A percentile compares a stretch with the other conserved stretches of the same genome.
These are phyloP conservation scores for Hypoxylon sp. DNA, from an alignment of 2,329 filamentous ascomycete species.

Conservation along the genomic window DNA sequence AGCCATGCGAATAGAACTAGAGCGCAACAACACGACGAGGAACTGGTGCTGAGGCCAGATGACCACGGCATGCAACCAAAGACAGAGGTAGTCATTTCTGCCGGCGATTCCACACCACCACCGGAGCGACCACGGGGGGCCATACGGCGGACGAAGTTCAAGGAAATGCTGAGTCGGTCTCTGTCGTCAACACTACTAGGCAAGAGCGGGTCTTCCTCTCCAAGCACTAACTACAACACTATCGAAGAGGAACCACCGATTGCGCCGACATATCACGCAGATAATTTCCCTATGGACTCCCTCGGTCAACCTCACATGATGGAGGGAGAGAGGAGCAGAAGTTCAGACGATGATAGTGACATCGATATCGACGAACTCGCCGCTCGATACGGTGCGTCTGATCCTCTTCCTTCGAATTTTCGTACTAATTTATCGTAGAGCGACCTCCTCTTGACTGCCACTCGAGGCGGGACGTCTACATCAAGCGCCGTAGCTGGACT, in stretches of 20 bases:
- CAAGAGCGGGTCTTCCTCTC: conserved; percentile 32
- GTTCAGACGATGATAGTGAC: conserved; percentile 44
- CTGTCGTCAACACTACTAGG: conserved; percentile 33
- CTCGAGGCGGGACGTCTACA: conserved; percentile 51
- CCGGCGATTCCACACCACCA: conserved; percentile 3
- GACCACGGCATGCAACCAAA: conserved; percentile 24
- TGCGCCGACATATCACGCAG: conserved; percentile 36
- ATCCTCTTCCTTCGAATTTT: background rate
- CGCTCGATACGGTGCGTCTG: conserved; percentile 44
- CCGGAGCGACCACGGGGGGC: conserved; percentile 11
- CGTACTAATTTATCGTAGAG: conserved; percentile 39
- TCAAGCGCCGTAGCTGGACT: conserved; percentile 62
- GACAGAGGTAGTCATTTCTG: conserved; percentile 28
- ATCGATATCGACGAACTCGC: conserved; percentile 43
- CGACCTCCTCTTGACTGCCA: conserved; percentile 50
- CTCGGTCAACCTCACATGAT: conserved; percentile 34
- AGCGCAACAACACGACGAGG: background rate
- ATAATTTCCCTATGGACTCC: conserved; percentile 40
- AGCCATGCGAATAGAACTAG: background rate
- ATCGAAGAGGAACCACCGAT: conserved; percentile 32
- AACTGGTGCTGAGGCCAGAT: conserved; percentile 28
- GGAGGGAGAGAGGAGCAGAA: conserved; percentile 21
- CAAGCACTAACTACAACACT: conserved; percentile 23
- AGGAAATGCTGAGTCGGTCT: conserved; percentile 45
- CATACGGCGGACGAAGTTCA: conserved; percentile 43